Conservation (phyloP, 2,329 filamentous ascomycete species). For the Remersonia thermophila region DNA sequence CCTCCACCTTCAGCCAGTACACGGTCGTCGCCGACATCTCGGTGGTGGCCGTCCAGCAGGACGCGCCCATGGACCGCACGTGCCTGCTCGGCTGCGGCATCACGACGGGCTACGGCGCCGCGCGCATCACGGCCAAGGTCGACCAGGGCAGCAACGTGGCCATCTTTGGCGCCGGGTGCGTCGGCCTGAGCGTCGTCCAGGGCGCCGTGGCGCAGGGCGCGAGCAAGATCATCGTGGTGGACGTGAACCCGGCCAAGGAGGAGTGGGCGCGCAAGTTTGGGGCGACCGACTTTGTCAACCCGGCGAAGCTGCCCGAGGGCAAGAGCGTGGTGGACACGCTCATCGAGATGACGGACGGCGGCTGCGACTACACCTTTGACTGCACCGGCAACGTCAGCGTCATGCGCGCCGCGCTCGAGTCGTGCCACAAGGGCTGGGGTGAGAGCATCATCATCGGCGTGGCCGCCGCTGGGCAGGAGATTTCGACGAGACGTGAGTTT, state of each 20-base stretch:
- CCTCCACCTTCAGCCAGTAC: slow-evolving; percentile 97
- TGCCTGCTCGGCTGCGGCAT: slow-evolving; percentile 96
- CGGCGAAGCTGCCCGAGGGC: slow-evolving; percentile 54
- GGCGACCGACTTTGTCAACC: slow-evolving; percentile 94
- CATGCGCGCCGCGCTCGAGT: slow-evolving; percentile 90
- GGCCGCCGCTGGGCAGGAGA: slow-evolving; percentile 91
- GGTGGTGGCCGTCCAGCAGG: slow-evolving; percentile 79
- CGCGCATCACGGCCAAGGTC: slow-evolving; percentile 81
- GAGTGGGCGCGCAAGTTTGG: slow-evolving; percentile 90
- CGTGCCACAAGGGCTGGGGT: slow-evolving; percentile 99
- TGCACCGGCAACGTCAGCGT: slow-evolving; percentile 95
- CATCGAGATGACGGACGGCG: slow-evolving; percentile 94
- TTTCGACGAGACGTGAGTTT: slow-evolving; percentile 75
- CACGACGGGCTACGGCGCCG: slow-evolving; percentile 95
- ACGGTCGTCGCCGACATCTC: slow-evolving; percentile 98
- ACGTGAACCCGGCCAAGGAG: slow-evolving; percentile 81
- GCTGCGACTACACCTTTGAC: slow-evolving; percentile 98
- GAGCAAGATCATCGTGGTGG: slow-evolving; percentile 59
- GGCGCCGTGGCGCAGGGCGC: slow-evolving; percentile 79
- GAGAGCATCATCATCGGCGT: slow-evolving; percentile 97
- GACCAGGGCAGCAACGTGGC: slow-evolving; percentile 84
- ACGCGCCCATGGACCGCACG: slow-evolving; percentile 90
- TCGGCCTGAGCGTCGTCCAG: slow-evolving; percentile 90
- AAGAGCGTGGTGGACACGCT: slow-evolving; percentile 85
- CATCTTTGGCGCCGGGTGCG: slow-evolving; percentile 90